These are phyloP conservation scores for Sclerotinia sclerotiorum DNA, from an alignment of 2,329 filamentous ascomycete genomes.

Conservation along the genomic window DNA sequence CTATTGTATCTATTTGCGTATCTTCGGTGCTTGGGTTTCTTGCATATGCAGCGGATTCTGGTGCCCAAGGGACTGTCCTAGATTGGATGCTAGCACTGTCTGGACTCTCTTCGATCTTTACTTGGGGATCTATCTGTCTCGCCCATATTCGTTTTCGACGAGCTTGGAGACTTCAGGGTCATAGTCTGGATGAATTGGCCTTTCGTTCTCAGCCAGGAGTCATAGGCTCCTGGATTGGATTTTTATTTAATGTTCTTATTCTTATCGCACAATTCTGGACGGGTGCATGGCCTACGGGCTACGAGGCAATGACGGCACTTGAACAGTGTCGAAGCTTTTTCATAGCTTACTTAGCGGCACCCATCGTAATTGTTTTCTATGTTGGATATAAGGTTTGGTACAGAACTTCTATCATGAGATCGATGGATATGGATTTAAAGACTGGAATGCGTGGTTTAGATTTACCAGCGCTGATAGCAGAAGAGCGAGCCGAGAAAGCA, in stretches of 20 bases:
- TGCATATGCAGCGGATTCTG: slow-evolving; percentile 70
- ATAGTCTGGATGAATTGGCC: slow-evolving; percentile 72
- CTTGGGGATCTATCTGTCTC: slow-evolving; percentile 83
- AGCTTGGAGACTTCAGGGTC: slow-evolving; percentile 71
- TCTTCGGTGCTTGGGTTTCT: slow-evolving; percentile 70
- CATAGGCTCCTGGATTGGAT: slow-evolving; percentile 75
- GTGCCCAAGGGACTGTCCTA: slow-evolving; percentile 58
- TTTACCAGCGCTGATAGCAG: slow-evolving; percentile 71
- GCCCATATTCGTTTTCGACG: slow-evolving; percentile 87
- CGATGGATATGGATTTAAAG: slow-evolving; percentile 78
- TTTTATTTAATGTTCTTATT: slow-evolving; percentile 72
- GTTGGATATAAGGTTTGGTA: slow-evolving; percentile 73
- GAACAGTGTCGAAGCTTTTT: slow-evolving; percentile 68
- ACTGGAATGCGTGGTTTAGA: slow-evolving; percentile 86
- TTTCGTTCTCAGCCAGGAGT: slow-evolving; percentile 80
- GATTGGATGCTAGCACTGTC: slow-evolving; percentile 78
- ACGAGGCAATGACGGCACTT: slow-evolving; percentile 45
- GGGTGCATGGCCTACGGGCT: slow-evolving; percentile 72
- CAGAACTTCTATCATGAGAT: slow-evolving; percentile 64
- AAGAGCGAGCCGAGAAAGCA: slow-evolving; percentile 73
- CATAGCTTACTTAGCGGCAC: slow-evolving; percentile 66
- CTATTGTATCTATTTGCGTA: slow-evolving; percentile 68
- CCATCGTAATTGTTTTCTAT: slow-evolving; percentile 68
- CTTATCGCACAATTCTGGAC: slow-evolving; percentile 87
- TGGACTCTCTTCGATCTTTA: slow-evolving; percentile 72